Evolutionary conservation across 2,329 filamentous ascomycete species (phyloP).

Genomic region (Ceratocystiopsis minuta): DNA sequence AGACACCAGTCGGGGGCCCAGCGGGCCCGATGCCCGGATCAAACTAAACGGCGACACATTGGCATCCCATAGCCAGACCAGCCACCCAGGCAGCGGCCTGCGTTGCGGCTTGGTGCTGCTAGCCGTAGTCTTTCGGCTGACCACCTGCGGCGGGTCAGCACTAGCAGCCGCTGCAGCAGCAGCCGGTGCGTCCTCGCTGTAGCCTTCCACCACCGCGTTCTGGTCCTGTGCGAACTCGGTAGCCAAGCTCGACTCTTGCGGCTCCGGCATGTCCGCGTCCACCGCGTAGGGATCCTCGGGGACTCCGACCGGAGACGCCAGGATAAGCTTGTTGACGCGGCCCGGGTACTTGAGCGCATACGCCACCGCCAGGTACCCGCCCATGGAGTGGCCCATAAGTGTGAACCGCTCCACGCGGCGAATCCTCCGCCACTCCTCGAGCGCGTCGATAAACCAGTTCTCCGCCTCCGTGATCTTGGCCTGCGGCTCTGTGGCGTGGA

Average conservation of each 20-base stretch:
- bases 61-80: conserved; percentile 88
- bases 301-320: conserved; percentile 85
- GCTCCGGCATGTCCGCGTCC: conserved; percentile 61
- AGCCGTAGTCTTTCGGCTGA: not conserved
- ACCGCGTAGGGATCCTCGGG: conserved; percentile 88
- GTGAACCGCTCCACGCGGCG: conserved; percentile 88
- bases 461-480: conserved; percentile 78
- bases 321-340: conserved; percentile 83
- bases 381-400: conserved; percentile 78
- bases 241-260: conserved; percentile 50
- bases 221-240: conserved; percentile 71
- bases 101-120: conserved; percentile 13
- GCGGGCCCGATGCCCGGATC: conserved; percentile 69
- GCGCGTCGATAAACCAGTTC: conserved; percentile 84
- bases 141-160: conserved; percentile 11
- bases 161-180: conserved; percentile 11
- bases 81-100: conserved; percentile 61
- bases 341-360: conserved; percentile 96
- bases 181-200: conserved; percentile 3
- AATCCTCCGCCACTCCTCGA: conserved; percentile 88
- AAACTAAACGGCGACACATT: conserved; percentile 92
- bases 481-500: conserved; percentile 67
- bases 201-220: conserved; percentile 24
- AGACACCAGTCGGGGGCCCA: conserved; percentile 81
- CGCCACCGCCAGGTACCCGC: conserved; percentile 85